These are phyloP conservation scores for Phlebopus sp. DNA, from an alignment of 1,284 basidiomycete species.

Conservation along the genomic window DNA sequence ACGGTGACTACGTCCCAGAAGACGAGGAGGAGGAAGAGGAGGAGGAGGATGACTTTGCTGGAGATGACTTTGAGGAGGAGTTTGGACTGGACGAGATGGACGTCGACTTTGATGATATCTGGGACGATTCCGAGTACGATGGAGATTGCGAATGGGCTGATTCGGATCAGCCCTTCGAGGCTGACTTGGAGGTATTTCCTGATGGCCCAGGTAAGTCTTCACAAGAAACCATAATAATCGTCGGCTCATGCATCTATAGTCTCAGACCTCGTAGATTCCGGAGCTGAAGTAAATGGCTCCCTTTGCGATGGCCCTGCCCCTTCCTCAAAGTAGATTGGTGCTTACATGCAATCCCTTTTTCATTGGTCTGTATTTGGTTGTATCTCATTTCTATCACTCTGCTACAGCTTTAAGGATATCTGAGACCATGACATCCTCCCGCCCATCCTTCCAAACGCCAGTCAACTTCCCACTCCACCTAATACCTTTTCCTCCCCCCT, in stretches of 20 bases:
- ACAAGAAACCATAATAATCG: background rate
- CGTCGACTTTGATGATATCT: slow-evolving; percentile 36
- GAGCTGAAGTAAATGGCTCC: background rate
- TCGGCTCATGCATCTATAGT: background rate
- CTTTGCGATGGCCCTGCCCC: background rate
- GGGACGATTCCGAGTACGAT: slow-evolving; percentile 24
- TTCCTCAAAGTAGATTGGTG: slow-evolving; percentile 5
- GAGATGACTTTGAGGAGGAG: slow-evolving; percentile 42
- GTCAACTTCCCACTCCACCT: slow-evolving; percentile 68
- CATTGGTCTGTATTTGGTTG: slow-evolving; percentile 7
- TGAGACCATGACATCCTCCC: slow-evolving; percentile 40
- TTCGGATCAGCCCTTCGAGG: slow-evolving; percentile 14
- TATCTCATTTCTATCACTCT: slow-evolving; percentile 1
- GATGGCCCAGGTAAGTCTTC: slow-evolving; percentile 2
- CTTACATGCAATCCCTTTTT: background rate
- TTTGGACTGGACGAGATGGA: slow-evolving; percentile 29
- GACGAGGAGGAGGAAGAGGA: slow-evolving; percentile 55
- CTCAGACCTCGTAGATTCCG: background rate
- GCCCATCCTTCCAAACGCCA: slow-evolving; percentile 50
- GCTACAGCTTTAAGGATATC: slow-evolving; percentile 37
- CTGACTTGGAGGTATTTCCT: slow-evolving; percentile 1
- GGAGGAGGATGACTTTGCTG: slow-evolving; percentile 33
- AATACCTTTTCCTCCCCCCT: slow-evolving; percentile 63
- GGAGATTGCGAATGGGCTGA: slow-evolving; percentile 12
- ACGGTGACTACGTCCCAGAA: slow-evolving; percentile 62